Base-by-base conservation (phyloP, 176 grass and related monocot genomes). In the Zizania latifolia region DNA sequence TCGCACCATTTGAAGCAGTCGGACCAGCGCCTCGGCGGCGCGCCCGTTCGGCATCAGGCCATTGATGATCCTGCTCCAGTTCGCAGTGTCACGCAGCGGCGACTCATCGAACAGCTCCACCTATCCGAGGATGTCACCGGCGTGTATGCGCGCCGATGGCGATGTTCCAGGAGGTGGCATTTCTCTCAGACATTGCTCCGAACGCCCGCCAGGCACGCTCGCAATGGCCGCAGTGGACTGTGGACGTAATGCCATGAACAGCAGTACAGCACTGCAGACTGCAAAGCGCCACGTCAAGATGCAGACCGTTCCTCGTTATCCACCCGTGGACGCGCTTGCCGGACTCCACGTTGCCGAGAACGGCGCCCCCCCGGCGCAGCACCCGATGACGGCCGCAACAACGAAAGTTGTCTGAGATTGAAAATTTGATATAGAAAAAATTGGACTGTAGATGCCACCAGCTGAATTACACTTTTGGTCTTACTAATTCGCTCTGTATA, bases 21-120 rank as follows among this genome's bases (percentile, higher is more conserved):
- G 40, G 22, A 62, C 72, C 38, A 89, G 70, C 2, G 90, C 90
- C 34, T 51, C 48, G 23, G 28, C 2, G 3, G 64, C 56, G 22
- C 29, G 53, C 22, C 90, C 69, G 7, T 75, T 62, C 36, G 58
- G 24, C 80, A 87, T 89, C 36, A 81, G 69, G 15, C 90, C 86
- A 1, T 63, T 87, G 71, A 93, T 76, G 65, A 93, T 50, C 0
- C 84, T 89, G 58, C 89, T 93, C 90, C 90, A 93, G 70, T 67
- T 87, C 2, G 90, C 75, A 33, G 62, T 38, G 27, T 93, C 86
- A 10, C 55, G 63, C 75, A 75, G 10, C 0, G 81, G 81, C 0
- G 84, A 93, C 1, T 78, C 68, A 32, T 76, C 71, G 2, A 93
- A 89, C 28, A 93, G 55, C 39, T 78, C 32, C 73, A 82, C 24